A percentile compares a stretch with the other conserved stretches of the same genome.
Conservation (phyloP, 805 yeast genomes). For the Lipomyces yamanashiensis region DNA sequence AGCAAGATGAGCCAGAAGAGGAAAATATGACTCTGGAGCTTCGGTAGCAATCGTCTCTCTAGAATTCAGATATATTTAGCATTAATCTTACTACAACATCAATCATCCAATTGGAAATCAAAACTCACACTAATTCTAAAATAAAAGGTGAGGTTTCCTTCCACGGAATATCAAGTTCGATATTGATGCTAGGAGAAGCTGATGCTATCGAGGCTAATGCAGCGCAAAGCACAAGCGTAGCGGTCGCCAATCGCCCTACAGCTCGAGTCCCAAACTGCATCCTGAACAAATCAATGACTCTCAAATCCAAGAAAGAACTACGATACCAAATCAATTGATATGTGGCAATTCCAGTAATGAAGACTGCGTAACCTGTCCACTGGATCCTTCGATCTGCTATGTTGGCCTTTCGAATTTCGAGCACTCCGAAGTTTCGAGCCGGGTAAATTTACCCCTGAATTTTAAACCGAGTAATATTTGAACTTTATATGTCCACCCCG, state of each 20-base stretch:
- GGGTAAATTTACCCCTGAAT: constrained; percentile 16
- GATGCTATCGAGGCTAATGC: not conserved
- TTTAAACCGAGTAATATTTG: not conserved
- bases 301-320: not conserved
- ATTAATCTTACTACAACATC: not conserved
- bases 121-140: constrained; percentile 32
- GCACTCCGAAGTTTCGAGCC: not conserved
- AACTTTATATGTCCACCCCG: not conserved
- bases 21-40: constrained; percentile 44
- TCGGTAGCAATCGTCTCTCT: constrained; percentile 45
- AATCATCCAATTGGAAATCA: not conserved
- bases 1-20: constrained; percentile 40
- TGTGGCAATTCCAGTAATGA: too few relatives aligned
- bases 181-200: constrained; percentile 22
- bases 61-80: not conserved
- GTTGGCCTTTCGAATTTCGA: constrained; percentile 3
- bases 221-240: not conserved
- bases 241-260: not conserved
- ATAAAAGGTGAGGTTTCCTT: constrained; percentile 29
- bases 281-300: not conserved
- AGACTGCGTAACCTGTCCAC: not conserved
- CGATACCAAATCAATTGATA: too few relatives aligned
- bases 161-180: constrained; percentile 29
- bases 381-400: not conserved
- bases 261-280: not conserved